phyloP scores from a whole-genome alignment of 164 flowering plant genomes.

The Vitis amurensis region DNA sequence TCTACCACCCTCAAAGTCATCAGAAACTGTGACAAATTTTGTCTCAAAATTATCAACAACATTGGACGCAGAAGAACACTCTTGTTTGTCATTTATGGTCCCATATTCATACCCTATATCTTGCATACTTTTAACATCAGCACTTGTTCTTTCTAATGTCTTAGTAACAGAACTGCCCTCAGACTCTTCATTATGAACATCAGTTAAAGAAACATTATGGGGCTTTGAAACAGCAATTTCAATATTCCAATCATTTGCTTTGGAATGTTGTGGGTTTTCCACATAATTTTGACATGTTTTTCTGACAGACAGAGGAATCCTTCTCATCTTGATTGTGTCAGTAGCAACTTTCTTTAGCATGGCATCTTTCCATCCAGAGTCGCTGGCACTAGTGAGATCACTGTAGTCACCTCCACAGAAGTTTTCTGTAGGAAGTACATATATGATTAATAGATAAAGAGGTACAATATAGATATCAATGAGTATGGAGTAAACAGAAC shows the following conservation, averaged over 20 bases:
- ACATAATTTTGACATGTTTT: constrained; percentile 36
- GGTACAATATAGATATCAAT: neutral
- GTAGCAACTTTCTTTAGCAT: constrained; percentile 27
- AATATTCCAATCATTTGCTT: constrained; percentile 65
- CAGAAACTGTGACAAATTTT: constrained; percentile 40
- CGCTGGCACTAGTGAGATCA: constrained; percentile 50
- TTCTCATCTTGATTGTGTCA: constrained; percentile 38
- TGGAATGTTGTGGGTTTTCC: constrained; percentile 30
- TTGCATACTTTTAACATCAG: constrained; percentile 31
- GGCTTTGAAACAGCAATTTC: constrained; percentile 66
- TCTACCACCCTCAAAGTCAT: constrained; percentile 27
- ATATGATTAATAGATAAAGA: constrained; percentile 4
- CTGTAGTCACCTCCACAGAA: constrained; percentile 47
- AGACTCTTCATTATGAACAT: constrained; percentile 59
- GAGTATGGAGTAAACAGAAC: neutral
- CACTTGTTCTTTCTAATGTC: constrained; percentile 35
- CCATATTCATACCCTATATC: constrained; percentile 42
- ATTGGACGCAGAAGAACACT: constrained; percentile 56
- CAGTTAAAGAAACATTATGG: constrained; percentile 24
- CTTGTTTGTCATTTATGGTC: constrained; percentile 60
- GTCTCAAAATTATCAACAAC: constrained; percentile 39
- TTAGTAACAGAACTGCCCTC: constrained; percentile 64
- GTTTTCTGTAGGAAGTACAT: constrained; percentile 44
- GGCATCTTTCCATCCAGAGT: constrained; percentile 45
- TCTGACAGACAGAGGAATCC: constrained; percentile 49